Percentiles rank a stretch among this genome's conserved stretches.
Conservation (phyloP, 306 rosid species). For the Lupinus albus region DNA sequence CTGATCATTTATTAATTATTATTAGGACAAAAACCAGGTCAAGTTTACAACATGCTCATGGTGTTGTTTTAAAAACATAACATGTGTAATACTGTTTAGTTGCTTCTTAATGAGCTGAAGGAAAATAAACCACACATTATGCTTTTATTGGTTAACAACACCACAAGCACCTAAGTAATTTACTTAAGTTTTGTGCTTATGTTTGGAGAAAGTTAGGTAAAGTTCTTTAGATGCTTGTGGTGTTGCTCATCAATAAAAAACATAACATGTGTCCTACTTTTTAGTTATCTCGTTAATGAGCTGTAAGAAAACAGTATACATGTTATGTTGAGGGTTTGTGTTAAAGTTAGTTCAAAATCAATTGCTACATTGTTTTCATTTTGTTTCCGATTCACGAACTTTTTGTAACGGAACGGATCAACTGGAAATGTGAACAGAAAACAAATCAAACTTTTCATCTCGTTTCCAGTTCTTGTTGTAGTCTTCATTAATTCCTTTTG, state of each 20-base stretch:
- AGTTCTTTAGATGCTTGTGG: neutral
- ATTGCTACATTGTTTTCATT: neutral
- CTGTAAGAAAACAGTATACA: neutral
- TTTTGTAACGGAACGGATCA: neutral
- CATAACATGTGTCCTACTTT: neutral
- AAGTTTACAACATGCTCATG: neutral
- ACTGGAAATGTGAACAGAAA: neutral
- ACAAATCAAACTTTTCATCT: too few relatives aligned
- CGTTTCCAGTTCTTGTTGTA: neutral
- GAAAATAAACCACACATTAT: neutral
- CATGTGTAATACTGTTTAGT: neutral
- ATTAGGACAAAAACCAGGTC: neutral
- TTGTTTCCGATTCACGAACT: neutral
- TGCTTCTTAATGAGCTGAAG: neutral
- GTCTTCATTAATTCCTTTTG: constrained; percentile 13
- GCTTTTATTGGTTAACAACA: neutral
- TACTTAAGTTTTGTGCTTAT: neutral
- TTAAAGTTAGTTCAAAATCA: neutral
- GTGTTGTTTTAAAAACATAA: neutral
- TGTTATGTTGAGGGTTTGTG: neutral
- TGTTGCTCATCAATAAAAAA: neutral
- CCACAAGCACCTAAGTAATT: neutral
- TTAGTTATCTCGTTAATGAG: neutral
- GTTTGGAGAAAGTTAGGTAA: neutral
- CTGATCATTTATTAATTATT: neutral